Evolutionary conservation across 2,329 filamentous ascomycete species (phyloP).

Genomic region (Ceratocystis albifundus): DNA sequence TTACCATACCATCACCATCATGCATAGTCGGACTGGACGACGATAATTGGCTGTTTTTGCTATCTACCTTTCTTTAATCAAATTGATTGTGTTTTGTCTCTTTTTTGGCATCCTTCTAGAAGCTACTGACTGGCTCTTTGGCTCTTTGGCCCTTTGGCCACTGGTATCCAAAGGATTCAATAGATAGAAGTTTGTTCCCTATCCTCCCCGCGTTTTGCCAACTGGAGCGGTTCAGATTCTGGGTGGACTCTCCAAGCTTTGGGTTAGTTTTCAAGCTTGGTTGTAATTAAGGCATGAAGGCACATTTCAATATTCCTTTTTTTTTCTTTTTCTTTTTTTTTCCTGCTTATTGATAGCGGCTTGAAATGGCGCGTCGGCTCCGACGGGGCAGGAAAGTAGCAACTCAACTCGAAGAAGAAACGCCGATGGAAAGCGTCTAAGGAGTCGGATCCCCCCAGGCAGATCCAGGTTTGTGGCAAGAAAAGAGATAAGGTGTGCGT

Average conservation of each 20-base stretch:
- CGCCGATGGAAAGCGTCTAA: background rate
- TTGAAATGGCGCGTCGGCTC: background rate
- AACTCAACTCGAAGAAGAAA: background rate
- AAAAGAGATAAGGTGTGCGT: background rate
- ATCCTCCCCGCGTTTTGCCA: conserved; percentile 4
- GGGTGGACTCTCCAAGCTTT: background rate
- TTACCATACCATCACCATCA: no score
- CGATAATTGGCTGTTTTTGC: background rate
- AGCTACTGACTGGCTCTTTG: background rate
- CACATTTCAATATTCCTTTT: no score
- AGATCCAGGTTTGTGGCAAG: conserved; percentile 1
- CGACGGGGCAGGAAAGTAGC: background rate
- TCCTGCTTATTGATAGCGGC: background rate
- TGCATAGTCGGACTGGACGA: no score
- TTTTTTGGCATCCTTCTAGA: conserved; percentile 11
- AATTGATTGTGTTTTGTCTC: background rate
- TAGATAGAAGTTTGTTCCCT: background rate
- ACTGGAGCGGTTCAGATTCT: background rate
- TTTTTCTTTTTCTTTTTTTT: no score
- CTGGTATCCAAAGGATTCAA: background rate
- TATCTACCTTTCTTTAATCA: background rate
- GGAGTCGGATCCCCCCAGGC: conserved; percentile 2
- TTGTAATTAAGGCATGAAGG: no score
- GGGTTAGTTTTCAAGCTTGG: background rate
- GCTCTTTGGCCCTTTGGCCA: background rate